phyloP scores from a whole-genome alignment of 345 rosid species.

The Citrus inodora region DNA sequence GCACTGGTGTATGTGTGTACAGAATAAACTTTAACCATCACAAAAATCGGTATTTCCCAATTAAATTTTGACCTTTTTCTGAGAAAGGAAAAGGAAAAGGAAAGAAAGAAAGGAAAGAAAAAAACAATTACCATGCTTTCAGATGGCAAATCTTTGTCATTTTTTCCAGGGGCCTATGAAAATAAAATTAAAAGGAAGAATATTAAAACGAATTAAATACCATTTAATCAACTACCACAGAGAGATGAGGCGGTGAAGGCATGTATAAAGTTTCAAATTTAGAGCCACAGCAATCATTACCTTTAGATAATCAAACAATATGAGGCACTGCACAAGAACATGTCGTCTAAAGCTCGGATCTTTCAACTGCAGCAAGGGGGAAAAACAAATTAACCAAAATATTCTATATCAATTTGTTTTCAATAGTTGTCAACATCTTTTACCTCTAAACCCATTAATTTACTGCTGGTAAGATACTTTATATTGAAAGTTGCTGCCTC shows the following conservation, averaged over 20 bases:
- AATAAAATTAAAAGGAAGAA: background rate
- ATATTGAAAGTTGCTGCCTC: constrained; percentile 89
- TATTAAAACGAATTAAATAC: background rate
- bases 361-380: constrained; percentile 57
- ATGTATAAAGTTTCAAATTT: background rate
- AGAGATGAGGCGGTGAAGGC: constrained; percentile 3
- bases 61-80: background rate
- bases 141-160: constrained; percentile 85
- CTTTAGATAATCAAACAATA: constrained; percentile 88
- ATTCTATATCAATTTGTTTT: constrained; percentile 1
- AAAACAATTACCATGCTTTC: constrained; percentile 85
- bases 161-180: constrained; percentile 87
- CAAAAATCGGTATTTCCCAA: background rate
- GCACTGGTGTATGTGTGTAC: background rate
- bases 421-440: constrained; percentile 16
- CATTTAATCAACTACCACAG: constrained; percentile 7
- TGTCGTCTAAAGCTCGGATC: constrained; percentile 98
- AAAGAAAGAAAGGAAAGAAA: background rate
- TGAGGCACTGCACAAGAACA: constrained; percentile 95
- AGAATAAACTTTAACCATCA: background rate
- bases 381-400: constrained; percentile 10
- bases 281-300: constrained; percentile 35
- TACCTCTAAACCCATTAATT: constrained; percentile 98
- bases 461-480: constrained; percentile 97
- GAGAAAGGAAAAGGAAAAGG: background rate